These are phyloP conservation scores for Cryomyces minteri DNA, from an alignment of 495 filamentous ascomycete genomes.

Conservation along the genomic window DNA sequence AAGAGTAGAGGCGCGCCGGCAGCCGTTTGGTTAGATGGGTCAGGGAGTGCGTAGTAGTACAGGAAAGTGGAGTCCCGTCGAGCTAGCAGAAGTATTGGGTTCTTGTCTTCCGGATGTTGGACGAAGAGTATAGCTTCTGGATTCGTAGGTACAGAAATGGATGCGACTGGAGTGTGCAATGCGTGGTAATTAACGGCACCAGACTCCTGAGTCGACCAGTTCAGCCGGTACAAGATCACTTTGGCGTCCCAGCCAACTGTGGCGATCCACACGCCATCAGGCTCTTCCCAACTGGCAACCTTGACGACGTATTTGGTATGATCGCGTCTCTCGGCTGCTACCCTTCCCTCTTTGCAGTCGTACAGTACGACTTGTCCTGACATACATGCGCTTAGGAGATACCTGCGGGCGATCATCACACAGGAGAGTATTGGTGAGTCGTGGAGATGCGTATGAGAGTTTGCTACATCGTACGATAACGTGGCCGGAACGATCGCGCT, in stretches of 20 bases:
- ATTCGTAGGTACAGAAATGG: slow-evolving; percentile 32
- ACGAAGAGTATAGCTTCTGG: slow-evolving; percentile 44
- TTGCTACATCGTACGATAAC: slow-evolving; percentile 13
- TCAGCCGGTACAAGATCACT: slow-evolving; percentile 31
- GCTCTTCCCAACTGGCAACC: slow-evolving; percentile 24
- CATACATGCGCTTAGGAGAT: slow-evolving; percentile 38
- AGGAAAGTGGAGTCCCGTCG: slow-evolving; percentile 43
- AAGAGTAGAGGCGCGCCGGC: slow-evolving; percentile 13
- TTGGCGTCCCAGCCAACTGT: slow-evolving; percentile 50
- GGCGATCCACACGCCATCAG: slow-evolving; percentile 26
- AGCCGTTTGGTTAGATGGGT: not conserved
- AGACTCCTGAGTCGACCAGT: slow-evolving; percentile 2
- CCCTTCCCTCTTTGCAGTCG: slow-evolving; percentile 17
- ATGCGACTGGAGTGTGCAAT: slow-evolving; percentile 26
- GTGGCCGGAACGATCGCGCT: slow-evolving; percentile 23
- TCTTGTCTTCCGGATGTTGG: slow-evolving; percentile 24
- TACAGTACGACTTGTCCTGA: slow-evolving; percentile 37
- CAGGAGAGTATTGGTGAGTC: slow-evolving; percentile 43
- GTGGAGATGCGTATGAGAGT: slow-evolving; percentile 22
- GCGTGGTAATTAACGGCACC: not conserved
- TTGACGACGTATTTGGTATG: slow-evolving; percentile 47
- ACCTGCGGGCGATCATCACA: slow-evolving; percentile 14
- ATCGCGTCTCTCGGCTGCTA: slow-evolving; percentile 32
- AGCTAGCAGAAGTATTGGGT: slow-evolving; percentile 32
- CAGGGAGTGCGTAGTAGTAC: slow-evolving; percentile 34